Percentiles rank a stretch among this genome's conserved stretches.
phyloP scores from a whole-genome alignment of 75 land plant species.

The Chamaecyparis obtusa region DNA sequence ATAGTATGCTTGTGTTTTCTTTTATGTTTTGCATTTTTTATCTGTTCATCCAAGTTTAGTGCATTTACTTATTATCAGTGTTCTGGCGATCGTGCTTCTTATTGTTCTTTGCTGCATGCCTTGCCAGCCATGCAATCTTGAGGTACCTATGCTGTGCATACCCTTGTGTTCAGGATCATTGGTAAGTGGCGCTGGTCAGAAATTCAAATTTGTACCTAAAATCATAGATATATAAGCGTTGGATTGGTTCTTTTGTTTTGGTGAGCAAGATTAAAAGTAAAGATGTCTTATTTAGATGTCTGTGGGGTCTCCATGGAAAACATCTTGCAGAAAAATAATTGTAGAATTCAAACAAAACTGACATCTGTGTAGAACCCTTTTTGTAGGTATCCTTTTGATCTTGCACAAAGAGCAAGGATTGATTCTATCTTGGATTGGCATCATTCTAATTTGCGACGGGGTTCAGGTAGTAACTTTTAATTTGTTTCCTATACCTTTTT shows the following conservation, averaged over 20 bases:
- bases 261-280: not conserved
- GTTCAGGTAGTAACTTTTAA: constrained; percentile 44
- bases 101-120: constrained; percentile 5
- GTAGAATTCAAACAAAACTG: constrained; percentile 9
- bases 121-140: constrained; percentile 86
- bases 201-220: not conserved
- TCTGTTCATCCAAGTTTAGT: not conserved
- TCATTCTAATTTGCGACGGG: constrained; percentile 75
- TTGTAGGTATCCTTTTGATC: constrained; percentile 82
- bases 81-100: not conserved
- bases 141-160: constrained; percentile 68
- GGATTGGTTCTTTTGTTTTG: constrained; percentile 1
- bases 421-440: constrained; percentile 94
- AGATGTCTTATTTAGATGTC: constrained; percentile 2
- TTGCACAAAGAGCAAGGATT: constrained; percentile 64
- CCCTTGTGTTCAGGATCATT: constrained; percentile 80
- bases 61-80: not conserved
- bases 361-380: not conserved
- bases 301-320: not conserved
- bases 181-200: constrained; percentile 45
- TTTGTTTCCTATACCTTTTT: not conserved
- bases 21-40: constrained; percentile 2
- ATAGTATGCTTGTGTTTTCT: not conserved
- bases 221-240: not conserved
- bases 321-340: not conserved